These are phyloP conservation scores for Plantago ovata DNA, from an alignment of 257 asterid species.

Conservation along the genomic window DNA sequence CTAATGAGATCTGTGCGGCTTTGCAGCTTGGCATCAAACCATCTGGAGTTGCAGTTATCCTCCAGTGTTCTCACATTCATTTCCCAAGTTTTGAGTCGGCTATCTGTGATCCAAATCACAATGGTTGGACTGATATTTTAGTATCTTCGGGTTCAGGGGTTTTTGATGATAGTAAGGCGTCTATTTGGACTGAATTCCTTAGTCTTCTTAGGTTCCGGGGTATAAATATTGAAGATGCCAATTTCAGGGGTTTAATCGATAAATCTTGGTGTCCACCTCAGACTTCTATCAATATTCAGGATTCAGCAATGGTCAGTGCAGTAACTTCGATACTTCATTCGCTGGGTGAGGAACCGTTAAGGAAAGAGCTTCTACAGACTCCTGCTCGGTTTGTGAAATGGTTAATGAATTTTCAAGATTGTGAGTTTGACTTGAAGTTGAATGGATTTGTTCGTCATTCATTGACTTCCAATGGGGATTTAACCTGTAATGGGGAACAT, in stretches of 20 bases:
- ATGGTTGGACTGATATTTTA: constrained; percentile 45
- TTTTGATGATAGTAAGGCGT: constrained; percentile 48
- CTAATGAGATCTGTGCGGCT: constrained; percentile 65
- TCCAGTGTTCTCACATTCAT: constrained; percentile 73
- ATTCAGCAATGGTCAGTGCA: constrained; percentile 50
- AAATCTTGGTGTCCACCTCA: constrained; percentile 73
- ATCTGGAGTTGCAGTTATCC: constrained; percentile 79
- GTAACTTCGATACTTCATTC: constrained; percentile 55
- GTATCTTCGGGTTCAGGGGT: constrained; percentile 78
- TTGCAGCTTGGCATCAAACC: constrained; percentile 73
- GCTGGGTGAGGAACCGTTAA: constrained; percentile 76
- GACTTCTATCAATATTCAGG: constrained; percentile 30
- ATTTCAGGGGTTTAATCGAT: constrained; percentile 9
- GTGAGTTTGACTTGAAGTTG: constrained; percentile 54
- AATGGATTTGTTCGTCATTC: constrained; percentile 37
- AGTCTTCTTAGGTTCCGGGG: constrained; percentile 68
- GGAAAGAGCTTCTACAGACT: constrained; percentile 73
- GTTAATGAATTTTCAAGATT: constrained; percentile 63
- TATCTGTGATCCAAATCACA: constrained; percentile 42
- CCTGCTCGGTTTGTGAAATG: constrained; percentile 72
- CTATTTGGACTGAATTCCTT: constrained; percentile 67
- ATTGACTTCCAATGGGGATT: constrained; percentile 26
- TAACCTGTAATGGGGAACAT: constrained; percentile 26
- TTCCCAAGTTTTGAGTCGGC: constrained; percentile 52
- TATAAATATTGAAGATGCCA: constrained; percentile 20